These are phyloP conservation scores for Diaporthe eres DNA, from an alignment of 2,329 filamentous ascomycete genomes.

Conservation along the genomic window DNA sequence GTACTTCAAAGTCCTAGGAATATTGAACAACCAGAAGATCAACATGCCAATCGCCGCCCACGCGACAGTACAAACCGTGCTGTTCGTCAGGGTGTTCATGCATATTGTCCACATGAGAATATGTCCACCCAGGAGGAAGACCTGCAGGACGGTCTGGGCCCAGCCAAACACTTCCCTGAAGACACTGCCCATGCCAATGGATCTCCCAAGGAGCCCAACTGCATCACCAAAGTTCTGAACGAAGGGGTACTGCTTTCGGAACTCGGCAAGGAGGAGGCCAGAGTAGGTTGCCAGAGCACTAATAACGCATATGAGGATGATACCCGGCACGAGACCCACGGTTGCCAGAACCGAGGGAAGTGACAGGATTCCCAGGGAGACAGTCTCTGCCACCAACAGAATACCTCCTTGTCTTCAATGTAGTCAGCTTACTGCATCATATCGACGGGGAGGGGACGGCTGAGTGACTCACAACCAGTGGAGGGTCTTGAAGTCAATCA, in stretches of 20 bases:
- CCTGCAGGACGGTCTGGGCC: slow-evolving; percentile 64
- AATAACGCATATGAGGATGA: slow-evolving; percentile 14
- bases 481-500: slow-evolving; percentile 30
- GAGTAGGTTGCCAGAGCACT: slow-evolving; percentile 23
- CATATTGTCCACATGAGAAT: slow-evolving; percentile 50
- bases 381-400: slow-evolving; percentile 20
- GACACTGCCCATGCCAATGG: slow-evolving; percentile 55
- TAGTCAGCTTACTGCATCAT: neutral
- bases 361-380: slow-evolving; percentile 22
- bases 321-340: slow-evolving; percentile 23
- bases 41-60: slow-evolving; percentile 71
- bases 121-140: slow-evolving; percentile 73
- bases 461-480: slow-evolving; percentile 9
- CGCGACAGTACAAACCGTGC: slow-evolving; percentile 73
- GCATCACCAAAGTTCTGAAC: slow-evolving; percentile 70
- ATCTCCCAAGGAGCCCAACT: slow-evolving; percentile 59
- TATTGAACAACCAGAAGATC: slow-evolving; percentile 69
- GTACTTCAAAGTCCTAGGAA: slow-evolving; percentile 74
- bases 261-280: slow-evolving; percentile 24
- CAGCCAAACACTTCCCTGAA: slow-evolving; percentile 65
- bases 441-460: neutral
- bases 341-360: slow-evolving; percentile 30
- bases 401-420: slow-evolving; percentile 14
- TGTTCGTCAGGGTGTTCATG: slow-evolving; percentile 65
- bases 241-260: slow-evolving; percentile 30